Evolutionary conservation across 768 basidiomycete genomes (phyloP).

Genomic region (Boletus bicolor): DNA sequence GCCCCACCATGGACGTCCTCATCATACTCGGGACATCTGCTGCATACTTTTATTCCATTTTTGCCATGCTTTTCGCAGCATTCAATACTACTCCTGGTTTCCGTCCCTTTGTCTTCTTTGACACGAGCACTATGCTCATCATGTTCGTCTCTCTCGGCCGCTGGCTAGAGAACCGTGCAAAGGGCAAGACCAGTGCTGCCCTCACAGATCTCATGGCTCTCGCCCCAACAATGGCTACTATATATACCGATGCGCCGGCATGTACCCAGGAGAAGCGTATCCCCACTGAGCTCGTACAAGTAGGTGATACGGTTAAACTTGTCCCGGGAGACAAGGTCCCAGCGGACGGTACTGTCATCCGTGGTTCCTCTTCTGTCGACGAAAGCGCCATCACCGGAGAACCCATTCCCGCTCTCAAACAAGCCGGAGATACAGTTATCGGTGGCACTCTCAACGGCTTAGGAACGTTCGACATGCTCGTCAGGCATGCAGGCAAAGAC

Average conservation of each 20-base stretch:
- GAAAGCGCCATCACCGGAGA: slow-evolving; percentile 98
- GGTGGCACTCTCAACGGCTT: slow-evolving; percentile 96
- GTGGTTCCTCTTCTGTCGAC: slow-evolving; percentile 85
- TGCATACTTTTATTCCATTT: slow-evolving; percentile 87
- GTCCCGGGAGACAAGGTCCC: slow-evolving; percentile 97
- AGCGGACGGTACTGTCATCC: slow-evolving; percentile 88
- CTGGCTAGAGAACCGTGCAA: slow-evolving; percentile 94
- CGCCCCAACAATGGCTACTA: slow-evolving; percentile 91
- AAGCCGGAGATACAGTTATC: slow-evolving; percentile 80
- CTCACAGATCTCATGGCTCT: slow-evolving; percentile 96
- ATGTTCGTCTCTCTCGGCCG: slow-evolving; percentile 95
- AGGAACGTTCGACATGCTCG: slow-evolving; percentile 95
- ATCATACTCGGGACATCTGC: slow-evolving; percentile 94
- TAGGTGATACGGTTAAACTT: slow-evolving; percentile 89
- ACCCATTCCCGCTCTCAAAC: slow-evolving; percentile 83
- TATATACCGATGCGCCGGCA: slow-evolving; percentile 81
- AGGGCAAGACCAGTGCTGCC: slow-evolving; percentile 95
- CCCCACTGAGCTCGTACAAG: slow-evolving; percentile 90
- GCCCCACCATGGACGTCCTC: slow-evolving; percentile 97
- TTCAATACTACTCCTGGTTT: slow-evolving; percentile 63
- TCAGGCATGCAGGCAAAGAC: slow-evolving; percentile 93
- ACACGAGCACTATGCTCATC: slow-evolving; percentile 98
- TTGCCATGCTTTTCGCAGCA: slow-evolving; percentile 61
- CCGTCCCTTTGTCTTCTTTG: slow-evolving; percentile 90
- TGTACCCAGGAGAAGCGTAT: slow-evolving; percentile 88